Base-by-base conservation (phyloP, 345 rosid genomes). In the Durio zibethinus region DNA sequence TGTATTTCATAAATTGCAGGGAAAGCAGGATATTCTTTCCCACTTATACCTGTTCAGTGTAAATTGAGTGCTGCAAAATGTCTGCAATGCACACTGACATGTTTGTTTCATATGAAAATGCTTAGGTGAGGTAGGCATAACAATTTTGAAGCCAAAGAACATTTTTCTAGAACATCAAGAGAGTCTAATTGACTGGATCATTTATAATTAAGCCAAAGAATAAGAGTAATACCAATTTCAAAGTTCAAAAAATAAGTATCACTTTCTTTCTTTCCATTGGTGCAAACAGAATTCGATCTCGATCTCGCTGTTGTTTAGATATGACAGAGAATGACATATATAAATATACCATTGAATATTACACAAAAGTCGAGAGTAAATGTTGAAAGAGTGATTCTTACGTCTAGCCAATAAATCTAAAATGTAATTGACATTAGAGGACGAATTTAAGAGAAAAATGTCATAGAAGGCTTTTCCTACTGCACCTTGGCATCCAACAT, bases 361-460 rank as follows among this genome's bases (percentile, higher is more conserved):
- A 25, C 63, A 3, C 12, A 21, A 56, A 20, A 43, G n/a, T 20
- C 20, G 35, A 54, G 45, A 38, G 7, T 36, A 35, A 56, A 10
- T 38, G 65, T 54, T 52, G 73, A 70, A 76, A 80, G 12, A 16
- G 10, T 12, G 43, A 10, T 53, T 29, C 29, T 23, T 25, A 3
- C n/a, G 50, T n/a, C n/a, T 38, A 73, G 50, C 29, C 64, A 21
- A 73, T 23, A 35, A 73, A 72, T 57, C 54, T 67, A 40, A 56
- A 4, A 12, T 36, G 67, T 57, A 5, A 25, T 23, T 73, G 38
- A 57, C 77, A n/a, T 12, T 7, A 73, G 76, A 56, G 11, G 36
- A 73, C 3, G 53, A 38, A n/a, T 38, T 54, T 35, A 57, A 73
- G 64, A 73, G 35, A 70, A 69, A 48, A 4, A 27, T 9, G 54